phyloP scores from a whole-genome alignment of 306 rosid genomes.

The Lupinus albus region DNA sequence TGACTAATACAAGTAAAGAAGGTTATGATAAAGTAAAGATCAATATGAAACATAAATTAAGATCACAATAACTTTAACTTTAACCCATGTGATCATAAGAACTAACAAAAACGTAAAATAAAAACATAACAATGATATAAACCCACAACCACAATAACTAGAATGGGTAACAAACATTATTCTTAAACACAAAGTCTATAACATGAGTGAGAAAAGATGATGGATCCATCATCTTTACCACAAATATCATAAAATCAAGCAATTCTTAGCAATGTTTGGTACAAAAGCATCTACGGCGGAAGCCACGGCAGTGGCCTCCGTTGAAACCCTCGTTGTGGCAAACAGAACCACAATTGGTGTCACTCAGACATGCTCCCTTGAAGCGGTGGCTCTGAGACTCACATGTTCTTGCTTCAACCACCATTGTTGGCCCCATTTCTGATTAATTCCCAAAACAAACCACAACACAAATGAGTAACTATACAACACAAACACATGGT shows the following conservation, averaged over 20 bases:
- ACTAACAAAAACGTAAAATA: not conserved
- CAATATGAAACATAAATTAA: too few relatives aligned
- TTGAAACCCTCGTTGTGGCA: slow-evolving; percentile 56
- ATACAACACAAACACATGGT: too few relatives aligned
- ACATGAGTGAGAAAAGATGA: too few relatives aligned
- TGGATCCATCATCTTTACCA: too few relatives aligned
- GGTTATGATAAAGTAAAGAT: too few relatives aligned
- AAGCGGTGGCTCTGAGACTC: slow-evolving; percentile 57
- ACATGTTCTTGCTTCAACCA: slow-evolving; percentile 63
- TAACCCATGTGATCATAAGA: not conserved
- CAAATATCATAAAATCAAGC: too few relatives aligned
- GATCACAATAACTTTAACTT: not conserved
- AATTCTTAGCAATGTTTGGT: slow-evolving; percentile 38
- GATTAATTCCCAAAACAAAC: slow-evolving; percentile 4
- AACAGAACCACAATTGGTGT: slow-evolving; percentile 52
- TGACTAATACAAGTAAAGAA: too few relatives aligned
- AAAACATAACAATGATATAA: not conserved
- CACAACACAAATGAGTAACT: not conserved
- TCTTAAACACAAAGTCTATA: not conserved
- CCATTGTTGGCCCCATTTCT: slow-evolving; percentile 57
- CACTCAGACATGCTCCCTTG: slow-evolving; percentile 55
- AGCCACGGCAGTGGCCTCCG: slow-evolving; percentile 63
- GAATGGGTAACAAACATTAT: too few relatives aligned
- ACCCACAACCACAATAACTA: not conserved
- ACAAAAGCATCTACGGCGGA: slow-evolving; percentile 72